These are phyloP conservation scores for Exutisphaerella laricina DNA, from an alignment of 2,329 filamentous ascomycete genomes.

Conservation along the genomic window DNA sequence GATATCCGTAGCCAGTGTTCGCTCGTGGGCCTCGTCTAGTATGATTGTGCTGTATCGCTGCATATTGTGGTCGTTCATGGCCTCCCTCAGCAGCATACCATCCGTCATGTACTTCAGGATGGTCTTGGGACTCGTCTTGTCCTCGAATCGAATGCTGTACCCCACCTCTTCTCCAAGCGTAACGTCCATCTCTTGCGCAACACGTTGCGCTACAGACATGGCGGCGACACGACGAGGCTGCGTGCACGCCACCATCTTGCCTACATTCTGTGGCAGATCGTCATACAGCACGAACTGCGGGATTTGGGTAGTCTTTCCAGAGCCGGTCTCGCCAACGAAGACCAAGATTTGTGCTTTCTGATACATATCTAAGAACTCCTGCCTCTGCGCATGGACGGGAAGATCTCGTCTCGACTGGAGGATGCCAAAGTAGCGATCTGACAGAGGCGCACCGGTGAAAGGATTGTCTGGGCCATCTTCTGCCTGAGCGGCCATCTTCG, in stretches of 20 bases:
- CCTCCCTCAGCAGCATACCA: conserved; percentile 94
- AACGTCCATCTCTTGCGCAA: conserved; percentile 94
- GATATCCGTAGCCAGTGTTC: conserved; percentile 94
- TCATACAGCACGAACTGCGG: conserved; percentile 98
- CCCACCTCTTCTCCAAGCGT: conserved; percentile 89
- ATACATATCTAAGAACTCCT: conserved; percentile 86
- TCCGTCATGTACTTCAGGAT: conserved; percentile 99
- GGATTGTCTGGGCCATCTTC: conserved; percentile 81
- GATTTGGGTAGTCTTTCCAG: conserved; percentile 98
- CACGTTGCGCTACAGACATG: conserved; percentile 98
- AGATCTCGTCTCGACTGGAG: conserved; percentile 76
- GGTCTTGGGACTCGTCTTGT: conserved; percentile 81
- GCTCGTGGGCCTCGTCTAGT: conserved; percentile 96
- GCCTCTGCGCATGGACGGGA: conserved; percentile 87
- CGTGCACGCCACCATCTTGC: conserved; percentile 93
- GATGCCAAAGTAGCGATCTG: conserved; percentile 83
- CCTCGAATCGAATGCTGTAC: conserved; percentile 98
- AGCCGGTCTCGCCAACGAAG: conserved; percentile 98
- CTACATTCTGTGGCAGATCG: conserved; percentile 78
- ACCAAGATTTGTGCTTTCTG: conserved; percentile 94
- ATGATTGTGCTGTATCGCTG: conserved; percentile 95
- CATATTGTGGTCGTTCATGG: conserved; percentile 91
- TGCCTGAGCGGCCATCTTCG: conserved; percentile 62
- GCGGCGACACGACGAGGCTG: conserved; percentile 96
- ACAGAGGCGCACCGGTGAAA: conserved; percentile 73